Evolutionary conservation across 1,284 basidiomycete species (phyloP).

Genomic region (Psilocybe mexicana): DNA sequence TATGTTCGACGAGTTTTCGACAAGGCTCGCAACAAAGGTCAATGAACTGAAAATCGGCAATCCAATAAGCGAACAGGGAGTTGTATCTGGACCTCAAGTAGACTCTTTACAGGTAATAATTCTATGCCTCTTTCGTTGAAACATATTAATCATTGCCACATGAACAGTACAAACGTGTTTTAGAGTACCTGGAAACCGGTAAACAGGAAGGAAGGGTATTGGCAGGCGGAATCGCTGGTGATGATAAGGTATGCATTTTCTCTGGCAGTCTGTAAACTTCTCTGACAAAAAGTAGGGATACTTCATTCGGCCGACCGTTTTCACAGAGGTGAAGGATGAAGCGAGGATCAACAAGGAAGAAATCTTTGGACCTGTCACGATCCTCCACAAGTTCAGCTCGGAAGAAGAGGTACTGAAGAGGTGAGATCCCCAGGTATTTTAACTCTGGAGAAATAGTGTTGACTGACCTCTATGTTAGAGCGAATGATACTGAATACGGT

Average conservation of each 20-base stretch:
- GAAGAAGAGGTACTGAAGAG: slow-evolving; percentile 55
- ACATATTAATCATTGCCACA: too few species aligned
- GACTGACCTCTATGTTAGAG: slow-evolving; percentile 42
- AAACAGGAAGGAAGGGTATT: slow-evolving; percentile 76
- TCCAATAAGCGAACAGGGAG: slow-evolving; percentile 64
- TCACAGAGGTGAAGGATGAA: slow-evolving; percentile 70
- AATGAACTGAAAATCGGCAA: slow-evolving; percentile 61
- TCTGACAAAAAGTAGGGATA: slow-evolving; percentile 51
- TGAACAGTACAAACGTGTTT: slow-evolving; percentile 26
- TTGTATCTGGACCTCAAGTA: slow-evolving; percentile 86
- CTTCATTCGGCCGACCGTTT: slow-evolving; percentile 81
- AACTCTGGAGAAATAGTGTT: too few species aligned
- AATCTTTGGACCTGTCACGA: slow-evolving; percentile 83
- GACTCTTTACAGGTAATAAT: slow-evolving; percentile 60
- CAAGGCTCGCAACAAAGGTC: slow-evolving; percentile 48
- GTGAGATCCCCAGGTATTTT: background rate
- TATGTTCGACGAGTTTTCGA: slow-evolving; percentile 76
- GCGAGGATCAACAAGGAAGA: slow-evolving; percentile 89
- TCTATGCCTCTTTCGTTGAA: background rate
- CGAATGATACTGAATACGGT: slow-evolving; percentile 85
- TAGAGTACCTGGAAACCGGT: slow-evolving; percentile 78
- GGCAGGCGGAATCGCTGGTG: slow-evolving; percentile 56
- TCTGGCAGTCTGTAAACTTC: background rate
- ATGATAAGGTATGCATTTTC: slow-evolving; percentile 39
- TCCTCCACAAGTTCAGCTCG: slow-evolving; percentile 68